phyloP scores from a whole-genome alignment of 2,329 filamentous ascomycete genomes.

The Aureobasidium sp. region DNA sequence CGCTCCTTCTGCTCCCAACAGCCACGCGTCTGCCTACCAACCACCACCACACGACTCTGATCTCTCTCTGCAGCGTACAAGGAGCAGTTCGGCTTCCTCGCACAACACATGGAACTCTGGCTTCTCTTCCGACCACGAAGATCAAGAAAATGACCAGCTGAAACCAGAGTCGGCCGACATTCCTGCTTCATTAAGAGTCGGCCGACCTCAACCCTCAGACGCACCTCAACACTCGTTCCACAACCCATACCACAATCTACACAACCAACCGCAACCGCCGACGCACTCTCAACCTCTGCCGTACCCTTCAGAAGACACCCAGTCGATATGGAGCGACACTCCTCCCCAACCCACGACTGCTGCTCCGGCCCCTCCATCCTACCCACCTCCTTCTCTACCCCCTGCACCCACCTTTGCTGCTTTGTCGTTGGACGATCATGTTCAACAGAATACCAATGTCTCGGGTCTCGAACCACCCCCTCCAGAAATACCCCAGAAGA shows the following conservation, averaged over 20 bases:
- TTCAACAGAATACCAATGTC: not conserved
- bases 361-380: conserved; percentile 22
- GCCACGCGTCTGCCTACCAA: conserved; percentile 10
- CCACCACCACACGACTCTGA: conserved; percentile 22
- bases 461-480: not conserved
- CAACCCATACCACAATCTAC: conserved; percentile 35
- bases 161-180: conserved; percentile 14
- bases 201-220: conserved; percentile 11
- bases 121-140: conserved; percentile 25
- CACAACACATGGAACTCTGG: conserved; percentile 31
- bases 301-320: conserved; percentile 32
- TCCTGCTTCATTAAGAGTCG: conserved; percentile 19
- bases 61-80: conserved; percentile 14
- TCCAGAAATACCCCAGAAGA: conserved; percentile 11
- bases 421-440: conserved; percentile 28
- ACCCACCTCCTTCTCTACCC: conserved; percentile 36
- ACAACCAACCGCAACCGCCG: conserved; percentile 33
- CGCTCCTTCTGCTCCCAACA: conserved; percentile 22
- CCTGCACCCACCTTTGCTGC: conserved; percentile 35
- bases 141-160: conserved; percentile 19
- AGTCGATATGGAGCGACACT: conserved; percentile 33
- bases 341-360: conserved; percentile 16
- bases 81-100: conserved; percentile 23
- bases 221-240: conserved; percentile 24
- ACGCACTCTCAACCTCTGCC: conserved; percentile 28